These are phyloP conservation scores for Cyclocybe aegerita DNA, from an alignment of 768 basidiomycete genomes.

Conservation along the genomic window DNA sequence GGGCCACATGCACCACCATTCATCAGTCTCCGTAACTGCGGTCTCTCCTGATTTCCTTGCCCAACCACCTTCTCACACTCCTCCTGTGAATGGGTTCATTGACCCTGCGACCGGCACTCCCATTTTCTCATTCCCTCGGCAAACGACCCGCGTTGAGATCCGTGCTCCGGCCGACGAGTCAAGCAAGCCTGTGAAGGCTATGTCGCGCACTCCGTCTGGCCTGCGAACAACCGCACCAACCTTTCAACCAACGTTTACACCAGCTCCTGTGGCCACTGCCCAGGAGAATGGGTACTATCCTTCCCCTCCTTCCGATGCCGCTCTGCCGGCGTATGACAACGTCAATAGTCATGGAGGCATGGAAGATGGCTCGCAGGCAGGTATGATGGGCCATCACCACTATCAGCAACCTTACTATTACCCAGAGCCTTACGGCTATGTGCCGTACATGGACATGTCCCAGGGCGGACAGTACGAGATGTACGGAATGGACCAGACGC, in stretches of 20 bases:
- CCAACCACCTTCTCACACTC: slow-evolving; percentile 53
- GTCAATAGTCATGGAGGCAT: slow-evolving; percentile 20
- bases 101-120: slow-evolving; percentile 66
- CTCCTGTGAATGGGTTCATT: slow-evolving; percentile 61
- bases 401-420: slow-evolving; percentile 72
- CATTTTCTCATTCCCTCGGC: slow-evolving; percentile 75
- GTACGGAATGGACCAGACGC: slow-evolving; percentile 54
- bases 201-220: slow-evolving; percentile 32
- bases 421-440: slow-evolving; percentile 67
- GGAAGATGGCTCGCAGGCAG: slow-evolving; percentile 19
- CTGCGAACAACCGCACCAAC: slow-evolving; percentile 52
- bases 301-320: slow-evolving; percentile 21
- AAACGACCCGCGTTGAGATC: slow-evolving; percentile 72
- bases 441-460: slow-evolving; percentile 67
- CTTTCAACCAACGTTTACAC: slow-evolving; percentile 45
- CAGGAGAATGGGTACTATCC: slow-evolving; percentile 25
- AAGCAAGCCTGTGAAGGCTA: slow-evolving; percentile 27
- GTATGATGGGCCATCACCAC: slow-evolving; percentile 46
- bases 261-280: slow-evolving; percentile 5
- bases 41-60: slow-evolving; percentile 65
- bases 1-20: slow-evolving; percentile 61
- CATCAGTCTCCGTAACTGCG: slow-evolving; percentile 23
- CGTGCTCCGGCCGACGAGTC: slow-evolving; percentile 52
- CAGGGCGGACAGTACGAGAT: slow-evolving; percentile 66
- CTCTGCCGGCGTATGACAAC: slow-evolving; percentile 26